These are phyloP conservation scores for Apostasia ramifera DNA, from an alignment of 106 monocot species.

Conservation along the genomic window DNA sequence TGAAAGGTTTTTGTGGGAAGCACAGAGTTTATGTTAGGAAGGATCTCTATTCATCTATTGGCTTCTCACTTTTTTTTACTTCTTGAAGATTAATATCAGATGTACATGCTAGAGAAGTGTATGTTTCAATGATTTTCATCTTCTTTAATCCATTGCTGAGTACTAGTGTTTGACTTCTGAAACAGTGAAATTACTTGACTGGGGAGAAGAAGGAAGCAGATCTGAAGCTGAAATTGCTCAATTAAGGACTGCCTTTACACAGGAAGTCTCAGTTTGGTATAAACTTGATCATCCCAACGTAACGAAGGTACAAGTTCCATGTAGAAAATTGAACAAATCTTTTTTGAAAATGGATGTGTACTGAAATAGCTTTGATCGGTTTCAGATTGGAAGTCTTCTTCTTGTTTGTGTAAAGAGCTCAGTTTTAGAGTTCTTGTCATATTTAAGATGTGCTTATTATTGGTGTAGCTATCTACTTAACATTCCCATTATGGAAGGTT, in stretches of 20 bases:
- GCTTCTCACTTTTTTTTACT: no score
- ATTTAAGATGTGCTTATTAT: no score
- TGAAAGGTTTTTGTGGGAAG: no score
- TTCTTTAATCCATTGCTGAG: neutral
- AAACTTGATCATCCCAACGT: slow-evolving; percentile 64
- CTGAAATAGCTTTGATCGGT: no score
- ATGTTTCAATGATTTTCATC: neutral
- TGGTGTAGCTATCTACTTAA: no score
- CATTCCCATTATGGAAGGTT: no score
- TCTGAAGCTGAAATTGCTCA: slow-evolving; percentile 41
- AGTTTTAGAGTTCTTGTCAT: no score
- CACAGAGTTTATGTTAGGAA: no score
- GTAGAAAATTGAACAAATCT: neutral
- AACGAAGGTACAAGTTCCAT: slow-evolving; percentile 27
- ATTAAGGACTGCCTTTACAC: slow-evolving; percentile 30
- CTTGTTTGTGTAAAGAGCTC: no score
- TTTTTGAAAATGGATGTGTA: neutral
- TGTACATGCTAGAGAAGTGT: neutral
- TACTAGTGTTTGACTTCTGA: neutral
- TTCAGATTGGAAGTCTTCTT: no score
- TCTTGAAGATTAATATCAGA: neutral
- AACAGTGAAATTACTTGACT: slow-evolving; percentile 57
- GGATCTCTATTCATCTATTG: no score
- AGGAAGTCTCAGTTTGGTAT: slow-evolving; percentile 47
- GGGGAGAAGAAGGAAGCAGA: slow-evolving; percentile 51